These are phyloP conservation scores for Combretum micranthum DNA, from an alignment of 345 rosid species.

Conservation along the genomic window DNA sequence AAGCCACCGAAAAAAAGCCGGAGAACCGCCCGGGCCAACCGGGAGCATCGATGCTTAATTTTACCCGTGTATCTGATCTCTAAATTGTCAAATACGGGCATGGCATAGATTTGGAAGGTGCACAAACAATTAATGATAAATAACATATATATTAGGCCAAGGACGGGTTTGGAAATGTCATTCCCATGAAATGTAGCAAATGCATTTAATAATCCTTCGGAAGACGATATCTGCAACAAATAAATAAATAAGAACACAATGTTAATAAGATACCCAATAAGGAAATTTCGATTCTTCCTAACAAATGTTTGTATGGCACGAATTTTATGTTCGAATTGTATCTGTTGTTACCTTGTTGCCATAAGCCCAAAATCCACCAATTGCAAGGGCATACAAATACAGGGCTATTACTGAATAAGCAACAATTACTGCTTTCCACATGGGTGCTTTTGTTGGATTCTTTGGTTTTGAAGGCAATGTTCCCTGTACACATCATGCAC, in stretches of 20 bases:
- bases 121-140: slow-evolving; percentile 23
- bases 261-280: neutral
- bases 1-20: slow-evolving; percentile 37
- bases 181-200: slow-evolving; percentile 15
- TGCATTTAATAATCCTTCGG: slow-evolving; percentile 29
- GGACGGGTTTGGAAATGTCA: slow-evolving; percentile 16
- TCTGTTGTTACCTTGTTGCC: slow-evolving; percentile 33
- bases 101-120: slow-evolving; percentile 46
- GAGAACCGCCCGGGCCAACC: slow-evolving; percentile 17
- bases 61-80: slow-evolving; percentile 19
- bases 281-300: neutral
- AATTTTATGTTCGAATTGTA: too few relatives aligned
- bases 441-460: slow-evolving; percentile 19
- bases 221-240: slow-evolving; percentile 11
- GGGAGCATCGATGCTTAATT: slow-evolving; percentile 18
- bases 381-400: slow-evolving; percentile 28
- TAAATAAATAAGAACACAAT: neutral
- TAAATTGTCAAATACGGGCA: slow-evolving; percentile 50
- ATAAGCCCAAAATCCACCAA: slow-evolving; percentile 48
- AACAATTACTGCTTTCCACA: slow-evolving; percentile 43
- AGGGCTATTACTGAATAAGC: slow-evolving; percentile 30
- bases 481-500: slow-evolving; percentile 21
- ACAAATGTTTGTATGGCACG: too few relatives aligned
- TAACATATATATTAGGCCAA: slow-evolving; percentile 19
- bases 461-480: slow-evolving; percentile 36